A percentile compares a stretch with the other conserved stretches of the same genome.
phyloP scores from a whole-genome alignment of 768 basidiomycete genomes.

The Mycena latifolia region DNA sequence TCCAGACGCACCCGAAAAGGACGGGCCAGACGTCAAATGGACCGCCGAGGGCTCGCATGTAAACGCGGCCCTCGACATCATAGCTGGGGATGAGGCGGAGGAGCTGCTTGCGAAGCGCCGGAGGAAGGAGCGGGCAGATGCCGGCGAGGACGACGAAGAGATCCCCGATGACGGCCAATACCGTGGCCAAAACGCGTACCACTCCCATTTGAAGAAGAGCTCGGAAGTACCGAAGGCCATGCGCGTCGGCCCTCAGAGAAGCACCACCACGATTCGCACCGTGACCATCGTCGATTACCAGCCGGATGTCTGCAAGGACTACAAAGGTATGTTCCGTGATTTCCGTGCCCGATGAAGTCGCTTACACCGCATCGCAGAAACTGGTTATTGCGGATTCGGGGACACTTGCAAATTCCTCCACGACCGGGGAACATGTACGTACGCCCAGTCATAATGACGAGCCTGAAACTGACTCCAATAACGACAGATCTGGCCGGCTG shows the following conservation, averaged over 20 bases:
- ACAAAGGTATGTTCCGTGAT: slow-evolving; percentile 81
- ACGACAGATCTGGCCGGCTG: slow-evolving; percentile 92
- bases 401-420: slow-evolving; percentile 99
- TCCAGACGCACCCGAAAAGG: slow-evolving; percentile 64
- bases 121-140: slow-evolving; percentile 65
- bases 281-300: slow-evolving; percentile 98
- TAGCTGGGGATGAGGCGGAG: slow-evolving; percentile 87
- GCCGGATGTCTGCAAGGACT: slow-evolving; percentile 99
- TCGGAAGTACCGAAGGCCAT: slow-evolving; percentile 90
- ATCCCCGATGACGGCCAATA: slow-evolving; percentile 89
- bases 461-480: slow-evolving; percentile 16
- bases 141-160: slow-evolving; percentile 67
- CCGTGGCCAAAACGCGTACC: slow-evolving; percentile 86
- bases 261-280: slow-evolving; percentile 86
- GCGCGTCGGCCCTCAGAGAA: slow-evolving; percentile 85
- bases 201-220: slow-evolving; percentile 83
- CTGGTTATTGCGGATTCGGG: slow-evolving; percentile 98
- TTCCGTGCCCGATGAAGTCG: not conserved
- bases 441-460: slow-evolving; percentile 18
- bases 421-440: slow-evolving; percentile 94
- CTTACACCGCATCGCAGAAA: slow-evolving; percentile 68
- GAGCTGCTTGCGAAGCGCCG: slow-evolving; percentile 79
- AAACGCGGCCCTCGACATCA: slow-evolving; percentile 77
- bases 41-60: slow-evolving; percentile 81
- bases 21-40: slow-evolving; percentile 83